These are phyloP conservation scores for Diaporthe eres DNA, from an alignment of 2,329 filamentous ascomycete genomes.

Conservation along the genomic window DNA sequence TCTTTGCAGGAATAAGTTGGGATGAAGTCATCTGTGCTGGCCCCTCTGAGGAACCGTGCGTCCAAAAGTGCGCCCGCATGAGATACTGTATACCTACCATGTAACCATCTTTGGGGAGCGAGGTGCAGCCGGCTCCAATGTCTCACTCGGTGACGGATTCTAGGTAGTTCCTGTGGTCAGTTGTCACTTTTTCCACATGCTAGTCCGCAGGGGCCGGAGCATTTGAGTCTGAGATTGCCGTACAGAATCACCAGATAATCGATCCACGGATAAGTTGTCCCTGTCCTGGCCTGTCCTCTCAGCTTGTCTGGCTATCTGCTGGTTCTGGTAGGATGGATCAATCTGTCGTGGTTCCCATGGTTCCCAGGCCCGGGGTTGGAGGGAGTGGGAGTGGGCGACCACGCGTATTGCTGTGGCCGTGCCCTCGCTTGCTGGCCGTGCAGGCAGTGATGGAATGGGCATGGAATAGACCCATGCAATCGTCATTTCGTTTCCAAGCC, in stretches of 20 bases:
- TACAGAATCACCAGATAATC: conserved; percentile 5
- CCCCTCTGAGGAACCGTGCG: conserved; percentile 26
- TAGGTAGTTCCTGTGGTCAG: background rate
- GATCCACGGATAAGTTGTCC: background rate
- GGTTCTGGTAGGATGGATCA: background rate
- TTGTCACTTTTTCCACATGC: conserved; percentile 25
- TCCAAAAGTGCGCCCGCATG: conserved; percentile 4
- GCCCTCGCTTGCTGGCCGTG: conserved; percentile 25
- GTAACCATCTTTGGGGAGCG: conserved; percentile 14
- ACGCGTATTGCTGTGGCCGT: conserved; percentile 27
- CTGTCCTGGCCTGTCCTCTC: background rate
- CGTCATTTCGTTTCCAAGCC: conserved; percentile 36
- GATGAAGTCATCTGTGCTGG: conserved; percentile 30
- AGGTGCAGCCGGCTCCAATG: conserved; percentile 8
- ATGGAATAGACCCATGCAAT: conserved; percentile 21
- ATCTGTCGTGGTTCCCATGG: background rate
- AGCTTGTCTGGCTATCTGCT: background rate
- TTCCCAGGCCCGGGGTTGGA: background rate
- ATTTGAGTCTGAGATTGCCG: background rate
- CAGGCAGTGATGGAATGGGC: conserved; percentile 34
- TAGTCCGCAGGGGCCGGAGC: conserved; percentile 1
- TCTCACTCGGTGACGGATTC: conserved; percentile 18
- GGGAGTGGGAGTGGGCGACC: background rate
- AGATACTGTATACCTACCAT: conserved; percentile 8
- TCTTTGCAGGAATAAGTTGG: conserved; percentile 19